Base-by-base conservation (phyloP, 2,329 filamentous ascomycete genomes). In the Ophiocordyceps robertsii region DNA sequence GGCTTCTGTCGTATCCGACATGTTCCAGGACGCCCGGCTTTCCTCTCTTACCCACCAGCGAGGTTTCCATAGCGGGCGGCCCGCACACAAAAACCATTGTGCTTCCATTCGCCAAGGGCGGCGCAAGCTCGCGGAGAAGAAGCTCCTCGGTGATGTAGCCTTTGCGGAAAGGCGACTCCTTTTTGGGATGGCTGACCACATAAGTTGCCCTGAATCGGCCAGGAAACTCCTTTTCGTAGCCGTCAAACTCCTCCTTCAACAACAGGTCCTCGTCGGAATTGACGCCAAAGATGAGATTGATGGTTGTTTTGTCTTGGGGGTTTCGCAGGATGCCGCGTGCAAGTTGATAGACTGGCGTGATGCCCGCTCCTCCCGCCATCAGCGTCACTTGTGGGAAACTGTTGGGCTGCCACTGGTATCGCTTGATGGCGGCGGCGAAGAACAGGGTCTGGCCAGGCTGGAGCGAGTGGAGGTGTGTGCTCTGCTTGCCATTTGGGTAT, bases 361-460 rank as follows among this genome's bases (percentile, higher is more conserved):
- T 83, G 16, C 82, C 82, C 0, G 79, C 80, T 11, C 82, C 82
- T 37, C 82, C 82, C 0, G 82, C 82, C 37, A 86, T 72, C 32
- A 84, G 66, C 3, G 75, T 72, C 14, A 86, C 59, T 46, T 73
- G 67, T 4, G 53, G 54, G 52, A 58, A 65, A 55, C 62, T 60
- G 47, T 69, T 72, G 29, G 72, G 62, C 19, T 63, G 69, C 72
- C 74, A 82, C 30, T 59, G 52, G 55, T 73, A 72, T 27, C 68
- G 72, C 17, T 65, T 66, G 4, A 84, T 59, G 4, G 72, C 65
- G 0, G 67, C 65, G 6, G 72, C 65, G 50, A 84, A 77, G 36
- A 68, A 68, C 12, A 85, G 63, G 3, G 61, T 67, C 47, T 82
- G 70, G 29, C 80, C 82, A 0, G 80, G 80, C n/a, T 62, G 51